Base-by-base conservation (phyloP, 371 early-diverging fungal genomes). In the Mucor piriformis region DNA sequence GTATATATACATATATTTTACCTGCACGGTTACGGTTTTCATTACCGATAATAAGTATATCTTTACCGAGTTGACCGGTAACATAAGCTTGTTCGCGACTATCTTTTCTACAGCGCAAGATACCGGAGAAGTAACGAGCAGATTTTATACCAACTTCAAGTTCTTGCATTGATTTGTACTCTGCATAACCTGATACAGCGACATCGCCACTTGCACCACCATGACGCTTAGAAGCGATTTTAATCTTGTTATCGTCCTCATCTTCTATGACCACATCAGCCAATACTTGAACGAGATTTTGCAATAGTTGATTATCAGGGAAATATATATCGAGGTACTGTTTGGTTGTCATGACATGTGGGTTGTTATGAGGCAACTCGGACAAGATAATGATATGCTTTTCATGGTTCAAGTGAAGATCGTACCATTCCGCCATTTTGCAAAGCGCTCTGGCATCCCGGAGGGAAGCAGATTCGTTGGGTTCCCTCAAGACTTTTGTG, bases 1-100 rank as follows among this genome's bases (percentile, higher is more conserved):
- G n/a, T n/a, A n/a, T n/a, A n/a, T n/a, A 29, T 54, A 37, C 15
- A 5, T 29, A n/a, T n/a, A 4, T n/a, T 24, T 57, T 70, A 77
- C 81, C 81, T 58, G 89, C 92, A 8, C 96, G 84, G 66, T 96
- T 96, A 23, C 84, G 75, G 55, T 81, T 71, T 27, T 89, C 89
- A 16, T 86, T 83, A 13, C 92, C 92, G 1, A 79, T 65, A 53
- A 90, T 80, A 16, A 86, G 68, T 42, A 90, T 85, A 46, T 83
- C 84, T 4, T 79, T 79, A 27, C 70, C 74, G 21, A 57, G 47
- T 27, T 74, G 71, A 20, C 67, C 61, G 48, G 73, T 81, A 6
- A 90, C 77, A 51, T 84, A 80, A 4, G 86, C 89, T 57, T 82
- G 80, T 25, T 87, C 77, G 25, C 83, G 74, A 34, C 70, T 71